Evolutionary conservation across 495 filamentous ascomycete genomes (phyloP).

Genomic region (Aspergillus nidulans): DNA sequence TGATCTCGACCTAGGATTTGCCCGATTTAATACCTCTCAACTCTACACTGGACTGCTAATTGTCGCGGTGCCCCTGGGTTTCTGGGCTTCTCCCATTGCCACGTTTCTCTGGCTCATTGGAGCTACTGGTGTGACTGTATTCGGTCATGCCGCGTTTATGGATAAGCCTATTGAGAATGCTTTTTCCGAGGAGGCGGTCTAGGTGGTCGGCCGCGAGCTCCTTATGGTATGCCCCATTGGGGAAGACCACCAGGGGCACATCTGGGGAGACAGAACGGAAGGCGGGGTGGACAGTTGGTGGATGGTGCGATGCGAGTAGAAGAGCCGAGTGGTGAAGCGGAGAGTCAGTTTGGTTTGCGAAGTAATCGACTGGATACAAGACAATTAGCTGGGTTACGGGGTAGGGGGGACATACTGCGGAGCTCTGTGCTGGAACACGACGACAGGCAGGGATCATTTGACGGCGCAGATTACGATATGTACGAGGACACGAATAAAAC

Average conservation of each 20-base stretch:
- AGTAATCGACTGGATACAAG: conserved; percentile 25
- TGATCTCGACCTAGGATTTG: conserved; percentile 79
- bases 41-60: conserved; percentile 86
- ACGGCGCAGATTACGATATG: conserved; percentile 51
- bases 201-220: conserved; percentile 99
- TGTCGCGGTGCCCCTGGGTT: conserved; percentile 73
- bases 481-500: conserved; percentile 50
- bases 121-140: conserved; percentile 81
- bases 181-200: conserved; percentile 99
- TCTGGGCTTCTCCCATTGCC: conserved; percentile 74
- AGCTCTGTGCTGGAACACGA: conserved; percentile 46
- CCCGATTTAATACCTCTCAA: conserved; percentile 83
- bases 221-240: conserved; percentile 90
- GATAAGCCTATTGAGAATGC: conserved; percentile 99
- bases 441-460: conserved; percentile 43
- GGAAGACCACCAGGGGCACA: conserved; percentile 95
- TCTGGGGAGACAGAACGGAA: conserved; percentile 54
- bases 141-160: conserved; percentile 93
- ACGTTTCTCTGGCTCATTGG: conserved; percentile 93
- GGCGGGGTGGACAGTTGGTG: conserved; percentile 53
- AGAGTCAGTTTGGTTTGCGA: conserved; percentile 53
- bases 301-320: conserved; percentile 55
- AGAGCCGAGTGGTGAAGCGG: conserved; percentile 67
- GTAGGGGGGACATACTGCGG: conserved; percentile 33
- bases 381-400: conserved; percentile 21